Percentiles rank a stretch among this genome's conserved stretches.
phyloP scores from a whole-genome alignment of 306 rosid genomes.

The Castanea sativa region DNA sequence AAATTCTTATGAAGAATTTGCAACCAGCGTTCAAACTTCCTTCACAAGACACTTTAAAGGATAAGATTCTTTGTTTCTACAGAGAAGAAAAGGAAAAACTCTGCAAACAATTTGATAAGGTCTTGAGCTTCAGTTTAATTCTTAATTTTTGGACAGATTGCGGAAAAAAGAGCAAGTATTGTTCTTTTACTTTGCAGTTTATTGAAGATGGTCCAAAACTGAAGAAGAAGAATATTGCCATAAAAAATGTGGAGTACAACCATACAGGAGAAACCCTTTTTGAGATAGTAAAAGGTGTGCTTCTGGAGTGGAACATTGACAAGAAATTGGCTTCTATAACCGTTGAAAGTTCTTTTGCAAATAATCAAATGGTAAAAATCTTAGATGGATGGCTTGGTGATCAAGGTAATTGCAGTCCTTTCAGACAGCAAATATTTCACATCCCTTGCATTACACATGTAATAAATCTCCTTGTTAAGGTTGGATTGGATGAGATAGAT shows the following conservation, averaged over 20 bases:
- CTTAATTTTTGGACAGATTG: neutral
- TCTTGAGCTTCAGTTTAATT: neutral
- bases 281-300: no score
- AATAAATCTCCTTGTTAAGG: neutral
- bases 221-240: no score
- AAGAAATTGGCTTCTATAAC: no score
- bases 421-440: fast-evolving
- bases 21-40: no score
- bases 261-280: no score
- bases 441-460: neutral
- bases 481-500: neutral
- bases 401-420: fast-evolving
- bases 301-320: no score
- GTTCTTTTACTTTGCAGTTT: neutral
- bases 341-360: fast-evolving
- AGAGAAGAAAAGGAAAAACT: neutral
- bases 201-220: no score
- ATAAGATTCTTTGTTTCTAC: neutral
- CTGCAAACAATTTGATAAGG: neutral
- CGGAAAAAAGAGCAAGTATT: neutral
- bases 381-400: fast-evolving
- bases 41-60: neutral
- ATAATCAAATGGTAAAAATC: fast-evolving
- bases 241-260: no score
- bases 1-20: no score